Conservation (phyloP, 1,284 basidiomycete species). For the Sporisorium iseilematis-ciliati region DNA sequence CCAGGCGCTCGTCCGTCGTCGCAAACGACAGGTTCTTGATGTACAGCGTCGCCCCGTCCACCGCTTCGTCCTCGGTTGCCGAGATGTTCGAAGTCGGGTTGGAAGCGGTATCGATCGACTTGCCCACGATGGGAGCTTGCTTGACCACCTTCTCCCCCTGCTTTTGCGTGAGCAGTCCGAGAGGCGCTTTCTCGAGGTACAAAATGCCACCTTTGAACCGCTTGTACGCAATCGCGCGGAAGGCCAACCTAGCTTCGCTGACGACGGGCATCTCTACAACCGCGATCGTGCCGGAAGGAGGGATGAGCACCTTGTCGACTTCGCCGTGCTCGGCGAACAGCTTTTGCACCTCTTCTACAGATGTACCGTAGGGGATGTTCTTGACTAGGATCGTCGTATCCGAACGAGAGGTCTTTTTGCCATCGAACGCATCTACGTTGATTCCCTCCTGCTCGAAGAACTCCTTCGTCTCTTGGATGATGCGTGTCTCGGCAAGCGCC, state of each 20-base stretch:
- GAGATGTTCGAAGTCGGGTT: slow-evolving; percentile 17
- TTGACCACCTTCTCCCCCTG: slow-evolving; percentile 43
- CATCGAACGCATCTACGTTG: slow-evolving; percentile 71
- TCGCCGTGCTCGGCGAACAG: slow-evolving; percentile 84
- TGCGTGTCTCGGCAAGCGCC: slow-evolving; percentile 93
- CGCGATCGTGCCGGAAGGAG: slow-evolving; percentile 93
- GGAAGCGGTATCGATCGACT: slow-evolving; percentile 29
- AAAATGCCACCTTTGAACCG: slow-evolving; percentile 88
- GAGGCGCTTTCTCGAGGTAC: slow-evolving; percentile 92
- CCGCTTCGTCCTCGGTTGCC: slow-evolving; percentile 69
- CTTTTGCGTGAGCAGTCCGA: slow-evolving; percentile 73
- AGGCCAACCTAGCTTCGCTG: slow-evolving; percentile 71
- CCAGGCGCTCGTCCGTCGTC: slow-evolving; percentile 83
- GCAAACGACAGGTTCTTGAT: slow-evolving; percentile 93
- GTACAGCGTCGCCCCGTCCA: slow-evolving; percentile 86
- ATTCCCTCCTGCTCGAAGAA: slow-evolving; percentile 77
- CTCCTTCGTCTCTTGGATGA: slow-evolving; percentile 92
- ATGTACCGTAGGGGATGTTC: slow-evolving; percentile 94
- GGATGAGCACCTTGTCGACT: slow-evolving; percentile 83
- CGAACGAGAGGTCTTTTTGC: slow-evolving; percentile 28
- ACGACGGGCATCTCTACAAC: slow-evolving; percentile 86
- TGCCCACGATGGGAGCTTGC: slow-evolving; percentile 51
- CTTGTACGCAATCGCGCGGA: slow-evolving; percentile 86
- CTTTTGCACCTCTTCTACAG: slow-evolving; percentile 79
- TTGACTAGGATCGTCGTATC: slow-evolving; percentile 91